Evolutionary conservation across 805 yeast species (phyloP).

Genomic region (Candida germanica): DNA sequence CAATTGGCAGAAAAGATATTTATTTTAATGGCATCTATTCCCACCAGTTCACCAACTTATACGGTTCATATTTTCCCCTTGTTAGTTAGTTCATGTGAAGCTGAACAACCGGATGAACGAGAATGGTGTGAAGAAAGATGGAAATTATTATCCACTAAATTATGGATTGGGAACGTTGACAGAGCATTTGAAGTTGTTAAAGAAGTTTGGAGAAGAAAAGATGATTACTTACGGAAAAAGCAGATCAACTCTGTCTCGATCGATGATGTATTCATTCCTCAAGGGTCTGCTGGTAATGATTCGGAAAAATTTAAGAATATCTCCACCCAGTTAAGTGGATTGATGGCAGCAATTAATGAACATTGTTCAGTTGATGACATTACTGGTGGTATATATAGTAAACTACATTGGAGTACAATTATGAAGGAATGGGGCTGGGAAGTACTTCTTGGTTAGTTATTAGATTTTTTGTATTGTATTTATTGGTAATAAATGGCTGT

Average conservation of each 20-base stretch:
- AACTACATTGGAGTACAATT: constrained; percentile 64
- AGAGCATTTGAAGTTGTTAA: constrained; percentile 65
- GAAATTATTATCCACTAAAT: constrained; percentile 47
- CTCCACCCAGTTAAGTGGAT: constrained; percentile 35
- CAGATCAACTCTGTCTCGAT: constrained; percentile 13
- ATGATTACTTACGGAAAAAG: constrained; percentile 31
- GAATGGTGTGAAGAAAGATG: constrained; percentile 61
- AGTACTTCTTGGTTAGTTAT: constrained; percentile 49
- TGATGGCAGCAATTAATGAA: constrained; percentile 38
- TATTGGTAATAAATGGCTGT: no score
- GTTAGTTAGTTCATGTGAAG: constrained; percentile 65
- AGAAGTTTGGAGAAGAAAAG: constrained; percentile 69
- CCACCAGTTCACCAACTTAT: constrained; percentile 52
- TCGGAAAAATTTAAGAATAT: constrained; percentile 21
- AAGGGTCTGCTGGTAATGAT: constrained; percentile 15
- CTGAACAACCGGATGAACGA: constrained; percentile 53
- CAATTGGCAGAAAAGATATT: constrained; percentile 58
- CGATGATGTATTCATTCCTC: constrained; percentile 15
- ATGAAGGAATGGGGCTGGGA: constrained; percentile 82
- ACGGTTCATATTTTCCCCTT: constrained; percentile 65
- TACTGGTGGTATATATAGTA: constrained; percentile 41
- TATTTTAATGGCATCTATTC: constrained; percentile 60
- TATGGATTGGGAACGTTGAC: constrained; percentile 68
- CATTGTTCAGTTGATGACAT: constrained; percentile 30
- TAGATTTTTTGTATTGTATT: neutral